Base-by-base conservation (phyloP, 2,329 filamentous ascomycete genomes). In the Diaporthe batatas region DNA sequence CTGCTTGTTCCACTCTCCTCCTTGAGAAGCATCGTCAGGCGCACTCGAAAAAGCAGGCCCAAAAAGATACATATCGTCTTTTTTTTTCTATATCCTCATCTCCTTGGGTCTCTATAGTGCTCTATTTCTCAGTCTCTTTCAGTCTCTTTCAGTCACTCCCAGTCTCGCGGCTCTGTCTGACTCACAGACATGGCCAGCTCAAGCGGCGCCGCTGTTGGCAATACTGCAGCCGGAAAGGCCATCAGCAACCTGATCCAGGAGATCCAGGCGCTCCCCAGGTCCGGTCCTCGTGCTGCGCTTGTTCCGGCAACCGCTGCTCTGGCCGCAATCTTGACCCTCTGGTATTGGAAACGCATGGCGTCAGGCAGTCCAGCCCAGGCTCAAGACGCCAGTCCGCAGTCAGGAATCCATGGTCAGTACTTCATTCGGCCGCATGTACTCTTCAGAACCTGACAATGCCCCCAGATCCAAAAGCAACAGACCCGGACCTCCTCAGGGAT, bases 401-500 rank as follows among this genome's bases (percentile, higher is more conserved):
- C 69, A 42, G 36, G 55, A 23, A 59, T 6, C 11, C 44, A 72
- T 54, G 72, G 74, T 74, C 14, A 36, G 73, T 71, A 14, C 29
- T 29, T 23, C 39, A 32, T 16, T 25, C 34, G 3, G 39, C 8
- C 4, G 21, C 11, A 2, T 34, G 16, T 6, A 34, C 12, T 14
- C 2, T 11, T 7, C 39, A 25, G 23, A 21, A 18, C 0, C 39
- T 73, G 32, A 70, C 54, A 12, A 39, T 12, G 5, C 16, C 36
- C 14, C 18, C 57, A 80, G 81, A 82, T 73, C 81, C 89, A 77
- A 83, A 85, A 72, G 78, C 84, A 51, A 92, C 90, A 32, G 95
- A 98, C 78, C 94, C 95, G 39, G 87, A 91, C n/a, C 87, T 98
- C 16, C 86, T 98, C 74, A 92, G 88, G 80, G 93, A 95, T 77